Evolutionary conservation across 805 yeast species (phyloP).

Genomic region (Clavispora asparagi): DNA sequence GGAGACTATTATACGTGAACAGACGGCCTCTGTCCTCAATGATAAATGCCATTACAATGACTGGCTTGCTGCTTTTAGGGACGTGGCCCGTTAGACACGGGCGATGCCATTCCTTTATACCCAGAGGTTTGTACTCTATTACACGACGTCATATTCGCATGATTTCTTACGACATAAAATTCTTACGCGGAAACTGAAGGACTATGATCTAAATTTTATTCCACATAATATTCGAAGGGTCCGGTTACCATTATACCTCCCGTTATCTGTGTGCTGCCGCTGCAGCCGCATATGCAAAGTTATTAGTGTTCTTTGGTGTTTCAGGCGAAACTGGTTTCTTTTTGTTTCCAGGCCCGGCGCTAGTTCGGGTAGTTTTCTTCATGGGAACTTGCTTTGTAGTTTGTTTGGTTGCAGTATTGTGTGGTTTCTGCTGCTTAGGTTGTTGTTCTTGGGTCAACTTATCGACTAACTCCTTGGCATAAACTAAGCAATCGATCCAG

Average conservation of each 20-base stretch:
- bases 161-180: no score
- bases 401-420: not conserved
- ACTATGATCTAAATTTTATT: not conserved
- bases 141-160: no score
- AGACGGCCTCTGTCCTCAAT: constrained; percentile 27
- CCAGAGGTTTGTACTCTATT: not conserved
- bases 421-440: not conserved
- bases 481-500: constrained; percentile 68
- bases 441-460: constrained; percentile 3
- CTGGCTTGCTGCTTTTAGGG: constrained; percentile 27
- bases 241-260: no score
- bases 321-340: not conserved
- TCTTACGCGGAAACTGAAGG: no score
- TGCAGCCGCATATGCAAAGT: constrained; percentile 44
- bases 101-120: not conserved
- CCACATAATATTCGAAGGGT: not conserved
- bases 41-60: constrained; percentile 34
- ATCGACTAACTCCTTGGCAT: constrained; percentile 51
- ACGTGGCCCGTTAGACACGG: no score
- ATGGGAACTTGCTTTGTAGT: constrained; percentile 1
- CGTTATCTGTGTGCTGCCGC: constrained; percentile 31
- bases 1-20: constrained; percentile 30
- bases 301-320: constrained; percentile 15
- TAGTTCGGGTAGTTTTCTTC: not conserved
- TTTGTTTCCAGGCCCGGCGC: not conserved